phyloP scores from a whole-genome alignment of 305 asterid genomes.

The Fraxinus latifolia region DNA sequence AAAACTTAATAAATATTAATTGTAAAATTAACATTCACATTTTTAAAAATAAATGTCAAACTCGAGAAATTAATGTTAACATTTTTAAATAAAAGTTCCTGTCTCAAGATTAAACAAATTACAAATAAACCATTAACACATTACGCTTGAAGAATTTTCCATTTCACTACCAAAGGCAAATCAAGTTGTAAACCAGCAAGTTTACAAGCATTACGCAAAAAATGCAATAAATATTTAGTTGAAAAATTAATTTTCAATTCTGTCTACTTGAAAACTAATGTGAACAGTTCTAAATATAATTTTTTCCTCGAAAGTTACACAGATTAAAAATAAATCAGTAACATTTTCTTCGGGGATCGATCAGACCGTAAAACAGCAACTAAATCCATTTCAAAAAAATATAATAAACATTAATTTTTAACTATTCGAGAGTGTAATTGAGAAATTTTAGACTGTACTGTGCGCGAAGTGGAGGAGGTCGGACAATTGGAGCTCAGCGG shows the following conservation, averaged over 20 bases:
- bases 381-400: background rate
- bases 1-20: background rate
- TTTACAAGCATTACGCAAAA: background rate
- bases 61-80: background rate
- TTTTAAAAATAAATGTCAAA: background rate
- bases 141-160: background rate
- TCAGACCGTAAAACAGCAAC: background rate
- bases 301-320: background rate
- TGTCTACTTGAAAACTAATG: background rate
- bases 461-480: conserved; percentile 57
- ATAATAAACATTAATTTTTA: background rate
- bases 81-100: no score
- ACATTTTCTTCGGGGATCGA: background rate
- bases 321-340: background rate
- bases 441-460: conserved; percentile 32
- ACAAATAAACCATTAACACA: background rate
- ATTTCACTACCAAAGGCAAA: background rate
- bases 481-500: conserved; percentile 54
- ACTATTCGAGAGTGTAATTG: background rate
- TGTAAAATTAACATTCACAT: background rate
- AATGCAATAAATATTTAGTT: background rate
- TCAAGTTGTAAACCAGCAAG: background rate
- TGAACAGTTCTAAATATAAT: background rate
- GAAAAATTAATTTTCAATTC: background rate
- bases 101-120: background rate